Evolutionary conservation across 176 grass and related monocot species (phyloP).

Genomic region (Tuctoria greenei): DNA sequence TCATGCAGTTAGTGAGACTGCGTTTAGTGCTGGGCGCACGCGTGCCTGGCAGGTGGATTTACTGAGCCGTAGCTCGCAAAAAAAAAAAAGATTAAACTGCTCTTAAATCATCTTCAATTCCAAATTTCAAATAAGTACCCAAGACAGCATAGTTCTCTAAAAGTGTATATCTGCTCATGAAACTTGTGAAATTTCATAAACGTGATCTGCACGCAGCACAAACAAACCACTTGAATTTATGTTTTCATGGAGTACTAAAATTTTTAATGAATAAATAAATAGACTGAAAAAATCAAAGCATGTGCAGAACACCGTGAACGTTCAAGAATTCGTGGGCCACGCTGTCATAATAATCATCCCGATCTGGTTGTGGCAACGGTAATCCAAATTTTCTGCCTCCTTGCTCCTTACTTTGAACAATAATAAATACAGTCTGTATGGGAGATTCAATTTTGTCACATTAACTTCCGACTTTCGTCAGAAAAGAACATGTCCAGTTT

Average conservation of each 20-base stretch:
- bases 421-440: not conserved
- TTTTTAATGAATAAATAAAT: too few relatives aligned
- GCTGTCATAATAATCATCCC: not conserved
- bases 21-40: not conserved
- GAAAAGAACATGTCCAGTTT: slow-evolving; percentile 20
- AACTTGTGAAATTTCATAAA: not conserved
- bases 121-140: too few relatives aligned
- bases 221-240: too few relatives aligned
- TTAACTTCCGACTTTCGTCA: not conserved
- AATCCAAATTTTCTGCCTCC: not conserved
- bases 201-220: not conserved
- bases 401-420: not conserved
- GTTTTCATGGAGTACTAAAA: too few relatives aligned
- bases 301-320: not conserved
- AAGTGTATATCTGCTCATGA: not conserved
- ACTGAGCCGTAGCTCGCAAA: too few relatives aligned
- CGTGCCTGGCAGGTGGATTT: too few relatives aligned
- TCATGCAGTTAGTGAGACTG: not conserved
- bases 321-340: not conserved
- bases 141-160: too few relatives aligned
- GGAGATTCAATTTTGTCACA: not conserved
- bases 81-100: too few relatives aligned
- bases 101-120: too few relatives aligned
- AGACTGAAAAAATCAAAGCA: not conserved
- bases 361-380: not conserved